Base-by-base conservation (phyloP, 768 basidiomycete genomes). In the Mycena indigotica region DNA sequence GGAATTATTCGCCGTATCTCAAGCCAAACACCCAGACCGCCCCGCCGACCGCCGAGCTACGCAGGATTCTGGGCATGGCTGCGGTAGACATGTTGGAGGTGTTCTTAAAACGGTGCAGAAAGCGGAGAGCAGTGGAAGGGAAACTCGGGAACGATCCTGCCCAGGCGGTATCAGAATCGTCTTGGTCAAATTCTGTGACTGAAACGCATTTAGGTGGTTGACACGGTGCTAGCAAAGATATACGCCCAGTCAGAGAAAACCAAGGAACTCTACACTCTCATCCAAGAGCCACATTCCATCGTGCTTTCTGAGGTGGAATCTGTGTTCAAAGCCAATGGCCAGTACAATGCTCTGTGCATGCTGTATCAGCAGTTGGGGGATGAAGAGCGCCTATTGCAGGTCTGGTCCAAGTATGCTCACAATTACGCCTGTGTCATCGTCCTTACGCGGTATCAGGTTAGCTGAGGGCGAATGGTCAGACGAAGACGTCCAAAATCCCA, bases 1-100 rank as follows among this genome's bases (percentile, higher is more conserved):
- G 84, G 79, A 94, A 95, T 69, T 95, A 95, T 71, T 91, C 90
- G 41, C 93, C 94, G 16, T 88, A 95, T 74, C 81, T 96, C 64
- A 72, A 84, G 24, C 89, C 86, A 19, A 79, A 84, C 65, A 86
- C 88, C 3, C 82, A 80, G 25, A 75, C 80, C 21, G 87, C 92
- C 5, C 85, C 88, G 15, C 81, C 88, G 3, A 85, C 92, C 2
- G 80, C 81, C 19, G 89, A 89, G 66, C 77, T 95, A 55, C 77
- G 82, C 48, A 81, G 79, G 55, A 82, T 87, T 39, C 73, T 96
- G 45, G 74, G 77, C 26, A 75, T 75, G 52, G 83, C 87, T 16
- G 91, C 94, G 4, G 74, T 76, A 41, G 85, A 89, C 38, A 95
- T 94, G 91, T 74, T 97, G 35, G 80, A 84, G 58, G 71, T 70